phyloP scores from a whole-genome alignment of 169 alveolate genomes.

The Plasmodium adleri region DNA sequence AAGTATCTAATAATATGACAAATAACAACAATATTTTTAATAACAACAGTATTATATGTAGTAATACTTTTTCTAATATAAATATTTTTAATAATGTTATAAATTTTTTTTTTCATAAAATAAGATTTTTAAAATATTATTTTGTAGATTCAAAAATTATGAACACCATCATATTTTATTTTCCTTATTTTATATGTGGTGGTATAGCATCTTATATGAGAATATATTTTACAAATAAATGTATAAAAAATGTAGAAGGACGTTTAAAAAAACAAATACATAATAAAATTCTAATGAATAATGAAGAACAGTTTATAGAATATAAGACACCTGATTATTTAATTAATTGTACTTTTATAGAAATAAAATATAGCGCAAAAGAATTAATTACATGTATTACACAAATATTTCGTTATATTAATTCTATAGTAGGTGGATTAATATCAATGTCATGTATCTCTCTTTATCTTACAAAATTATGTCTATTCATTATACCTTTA shows the following conservation, averaged over 20 bases:
- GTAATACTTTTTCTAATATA: too few species aligned
- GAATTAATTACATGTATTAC: constrained; percentile 66
- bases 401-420: constrained; percentile 36
- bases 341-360: constrained; percentile 45
- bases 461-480: constrained; percentile 43
- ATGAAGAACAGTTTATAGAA: constrained; percentile 30
- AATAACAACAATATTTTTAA: too few species aligned
- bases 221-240: constrained; percentile 53
- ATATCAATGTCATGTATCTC: constrained; percentile 50
- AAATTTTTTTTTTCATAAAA: constrained; percentile 5
- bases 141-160: neutral
- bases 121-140: constrained; percentile 15
- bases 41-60: too few species aligned
- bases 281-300: constrained; percentile 35
- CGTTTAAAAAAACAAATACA: constrained; percentile 46
- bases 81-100: neutral
- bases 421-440: constrained; percentile 55
- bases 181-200: constrained; percentile 59
- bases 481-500: constrained; percentile 37
- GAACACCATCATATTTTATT: neutral
- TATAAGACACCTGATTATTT: constrained; percentile 51
- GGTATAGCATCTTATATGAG: constrained; percentile 71
- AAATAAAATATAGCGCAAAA: constrained; percentile 38
- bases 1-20: too few species aligned
- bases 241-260: constrained; percentile 32